phyloP scores from a whole-genome alignment of 2,329 filamentous ascomycete species.

The Rutstroemia sp. region DNA sequence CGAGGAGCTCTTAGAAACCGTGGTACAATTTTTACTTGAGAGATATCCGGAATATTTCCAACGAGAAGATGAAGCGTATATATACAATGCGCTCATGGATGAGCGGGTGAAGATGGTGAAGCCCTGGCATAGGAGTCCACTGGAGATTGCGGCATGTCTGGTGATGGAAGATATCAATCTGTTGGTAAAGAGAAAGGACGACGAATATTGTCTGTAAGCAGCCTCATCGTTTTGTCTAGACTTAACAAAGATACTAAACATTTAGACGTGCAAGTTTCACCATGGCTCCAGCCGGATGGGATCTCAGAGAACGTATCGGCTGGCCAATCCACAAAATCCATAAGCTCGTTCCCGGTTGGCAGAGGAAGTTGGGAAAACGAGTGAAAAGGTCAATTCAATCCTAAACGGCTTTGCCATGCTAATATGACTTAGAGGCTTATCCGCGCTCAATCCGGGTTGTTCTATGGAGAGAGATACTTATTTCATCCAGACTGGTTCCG shows the following conservation, averaged over 20 bases:
- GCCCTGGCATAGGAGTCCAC: slow-evolving; percentile 31
- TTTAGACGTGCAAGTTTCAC: slow-evolving; percentile 36
- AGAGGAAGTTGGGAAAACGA: slow-evolving; percentile 27
- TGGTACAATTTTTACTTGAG: slow-evolving; percentile 36
- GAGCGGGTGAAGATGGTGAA: slow-evolving; percentile 34
- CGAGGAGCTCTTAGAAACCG: slow-evolving; percentile 38
- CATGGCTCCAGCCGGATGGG: slow-evolving; percentile 43
- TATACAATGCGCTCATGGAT: slow-evolving; percentile 36
- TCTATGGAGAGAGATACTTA: slow-evolving; percentile 56
- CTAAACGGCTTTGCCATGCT: background rate
- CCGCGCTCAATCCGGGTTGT: background rate
- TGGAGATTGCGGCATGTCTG: slow-evolving; percentile 41
- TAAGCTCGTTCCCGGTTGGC: slow-evolving; percentile 39
- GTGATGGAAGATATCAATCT: slow-evolving; percentile 44
- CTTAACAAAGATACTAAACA: slow-evolving; percentile 32
- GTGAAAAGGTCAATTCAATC: background rate
- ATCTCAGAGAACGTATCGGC: slow-evolving; percentile 38
- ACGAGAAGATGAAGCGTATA: slow-evolving; percentile 14
- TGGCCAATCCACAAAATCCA: slow-evolving; percentile 40
- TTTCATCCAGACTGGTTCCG: slow-evolving; percentile 71
- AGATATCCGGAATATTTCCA: slow-evolving; percentile 36
- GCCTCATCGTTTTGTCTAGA: background rate
- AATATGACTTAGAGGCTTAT: background rate
- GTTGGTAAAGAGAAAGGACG: slow-evolving; percentile 35
- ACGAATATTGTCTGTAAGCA: slow-evolving; percentile 23